phyloP scores from a whole-genome alignment of 257 asterid genomes.

The Ballota nigra region DNA sequence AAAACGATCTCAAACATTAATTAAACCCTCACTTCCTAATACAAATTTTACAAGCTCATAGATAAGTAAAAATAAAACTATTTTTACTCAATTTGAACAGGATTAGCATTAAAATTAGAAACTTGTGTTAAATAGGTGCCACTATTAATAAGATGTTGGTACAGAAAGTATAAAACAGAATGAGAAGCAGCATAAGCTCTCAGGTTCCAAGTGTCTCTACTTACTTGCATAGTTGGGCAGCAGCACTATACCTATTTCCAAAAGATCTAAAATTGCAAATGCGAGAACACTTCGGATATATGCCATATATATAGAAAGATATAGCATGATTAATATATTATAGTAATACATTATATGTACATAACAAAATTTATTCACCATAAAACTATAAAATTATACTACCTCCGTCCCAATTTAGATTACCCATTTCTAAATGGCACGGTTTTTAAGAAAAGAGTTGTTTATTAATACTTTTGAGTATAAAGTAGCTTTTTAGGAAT shows the following conservation, averaged over 20 bases:
- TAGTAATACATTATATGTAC: too few species aligned
- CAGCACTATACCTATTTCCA: constrained; percentile 49
- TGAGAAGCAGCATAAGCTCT: constrained; percentile 7
- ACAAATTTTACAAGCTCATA: not conserved
- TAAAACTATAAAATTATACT: too few species aligned
- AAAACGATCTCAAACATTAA: not conserved
- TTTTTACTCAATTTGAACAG: not conserved
- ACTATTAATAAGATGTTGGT: not conserved
- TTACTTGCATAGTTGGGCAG: constrained; percentile 87
- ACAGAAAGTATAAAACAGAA: not conserved
- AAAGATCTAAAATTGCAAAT: too few species aligned
- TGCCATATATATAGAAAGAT: too few species aligned
- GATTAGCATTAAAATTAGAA: not conserved
- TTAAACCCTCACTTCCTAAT: not conserved
- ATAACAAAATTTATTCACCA: too few species aligned
- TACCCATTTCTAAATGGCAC: too few species aligned
- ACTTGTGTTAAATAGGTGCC: constrained; percentile 4
- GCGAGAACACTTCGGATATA: too few species aligned
- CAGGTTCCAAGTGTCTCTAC: constrained; percentile 25
- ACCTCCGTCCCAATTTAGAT: too few species aligned
- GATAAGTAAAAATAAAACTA: not conserved
- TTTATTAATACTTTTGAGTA: too few species aligned
- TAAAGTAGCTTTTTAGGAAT: too few species aligned
- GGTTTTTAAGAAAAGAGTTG: too few species aligned
- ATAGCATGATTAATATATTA: too few species aligned